Conservation (phyloP, 1,139 yeast species). For the Candida freyschussii region DNA sequence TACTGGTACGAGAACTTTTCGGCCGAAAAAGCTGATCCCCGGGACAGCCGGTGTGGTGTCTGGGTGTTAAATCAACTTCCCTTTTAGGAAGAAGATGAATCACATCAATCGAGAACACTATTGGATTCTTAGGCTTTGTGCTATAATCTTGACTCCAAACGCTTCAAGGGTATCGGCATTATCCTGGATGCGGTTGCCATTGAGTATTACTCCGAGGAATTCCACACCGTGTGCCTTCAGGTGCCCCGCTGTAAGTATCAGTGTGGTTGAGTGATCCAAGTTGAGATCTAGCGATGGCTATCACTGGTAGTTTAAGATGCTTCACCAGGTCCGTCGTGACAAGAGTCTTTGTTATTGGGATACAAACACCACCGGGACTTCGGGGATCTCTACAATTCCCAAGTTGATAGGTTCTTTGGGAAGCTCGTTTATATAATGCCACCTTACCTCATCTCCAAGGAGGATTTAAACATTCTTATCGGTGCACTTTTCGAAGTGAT, state of each 20-base stretch:
- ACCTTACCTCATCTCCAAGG: slow-evolving; percentile 25
- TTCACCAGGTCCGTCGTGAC: slow-evolving; percentile 28
- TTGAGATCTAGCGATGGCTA: slow-evolving; percentile 30
- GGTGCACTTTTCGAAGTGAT: slow-evolving; percentile 4
- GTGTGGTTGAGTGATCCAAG: slow-evolving; percentile 33
- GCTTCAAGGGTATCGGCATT: slow-evolving; percentile 22
- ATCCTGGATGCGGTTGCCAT: slow-evolving; percentile 26
- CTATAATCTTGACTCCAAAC: slow-evolving; percentile 18
- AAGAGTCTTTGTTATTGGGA: slow-evolving; percentile 26
- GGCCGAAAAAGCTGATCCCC: too few relatives aligned
- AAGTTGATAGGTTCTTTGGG: slow-evolving; percentile 28
- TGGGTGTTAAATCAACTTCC: slow-evolving; percentile 3
- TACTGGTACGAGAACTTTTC: too few relatives aligned
- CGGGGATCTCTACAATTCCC: slow-evolving; percentile 10
- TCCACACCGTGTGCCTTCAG: slow-evolving; percentile 20
- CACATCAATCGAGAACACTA: slow-evolving; percentile 5
- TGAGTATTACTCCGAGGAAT: slow-evolving; percentile 27
- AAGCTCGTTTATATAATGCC: slow-evolving; percentile 28
- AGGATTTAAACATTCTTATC: slow-evolving; percentile 13
- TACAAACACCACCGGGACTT: slow-evolving; percentile 28
- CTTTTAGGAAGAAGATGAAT: slow-evolving; percentile 5
- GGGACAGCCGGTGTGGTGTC: too few relatives aligned
- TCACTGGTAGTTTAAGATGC: slow-evolving; percentile 22
- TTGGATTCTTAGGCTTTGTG: slow-evolving; percentile 6
- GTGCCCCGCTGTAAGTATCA: slow-evolving; percentile 27